A percentile compares a stretch with the other conserved stretches of the same genome.
Evolutionary conservation across 108 stramenopile genomes (phyloP).

Genomic region (Asterionellopsis glacialis): DNA sequence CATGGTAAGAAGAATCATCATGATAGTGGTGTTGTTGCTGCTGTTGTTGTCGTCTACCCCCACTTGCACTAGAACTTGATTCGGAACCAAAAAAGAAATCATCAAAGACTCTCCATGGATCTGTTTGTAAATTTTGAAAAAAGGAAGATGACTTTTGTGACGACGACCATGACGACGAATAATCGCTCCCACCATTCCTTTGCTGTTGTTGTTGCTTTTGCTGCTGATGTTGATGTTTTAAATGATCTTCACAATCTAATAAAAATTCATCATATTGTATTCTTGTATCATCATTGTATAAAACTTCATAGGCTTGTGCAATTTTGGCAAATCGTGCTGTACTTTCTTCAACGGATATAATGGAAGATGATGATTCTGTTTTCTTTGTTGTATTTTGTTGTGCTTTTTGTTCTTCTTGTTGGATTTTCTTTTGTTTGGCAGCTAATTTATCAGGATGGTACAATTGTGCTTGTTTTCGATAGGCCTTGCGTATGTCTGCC

Average conservation of each 20-base stretch:
- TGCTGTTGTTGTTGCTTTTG: too few species aligned
- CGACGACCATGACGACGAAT: constrained; percentile 6
- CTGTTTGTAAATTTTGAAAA: constrained; percentile 31
- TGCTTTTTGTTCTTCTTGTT: background rate
- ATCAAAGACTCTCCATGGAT: constrained; percentile 63
- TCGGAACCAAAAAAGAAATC: constrained; percentile 73
- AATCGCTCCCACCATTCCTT: constrained; percentile 34
- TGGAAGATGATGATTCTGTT: constrained; percentile 12
- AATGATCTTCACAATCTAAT: constrained; percentile 29
- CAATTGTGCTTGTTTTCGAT: constrained; percentile 63
- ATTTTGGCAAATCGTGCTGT: constrained; percentile 64
- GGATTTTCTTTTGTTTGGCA: background rate
- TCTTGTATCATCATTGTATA: constrained; percentile 38
- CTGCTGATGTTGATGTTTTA: constrained; percentile 5
- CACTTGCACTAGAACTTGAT: background rate
- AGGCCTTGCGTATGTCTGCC: constrained; percentile 65
- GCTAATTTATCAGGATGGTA: constrained; percentile 71
- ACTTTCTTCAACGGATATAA: constrained; percentile 42
- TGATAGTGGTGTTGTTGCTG: constrained; percentile 10
- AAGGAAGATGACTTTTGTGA: background rate
- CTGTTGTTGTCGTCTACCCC: constrained; percentile 3
- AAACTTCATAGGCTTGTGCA: constrained; percentile 68
- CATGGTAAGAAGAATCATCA: constrained; percentile 1
- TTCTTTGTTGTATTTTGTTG: background rate
- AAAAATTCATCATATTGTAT: constrained; percentile 58